phyloP scores from a whole-genome alignment of 192 early-diverging fungal genomes.

The Dissophora globulifera region DNA sequence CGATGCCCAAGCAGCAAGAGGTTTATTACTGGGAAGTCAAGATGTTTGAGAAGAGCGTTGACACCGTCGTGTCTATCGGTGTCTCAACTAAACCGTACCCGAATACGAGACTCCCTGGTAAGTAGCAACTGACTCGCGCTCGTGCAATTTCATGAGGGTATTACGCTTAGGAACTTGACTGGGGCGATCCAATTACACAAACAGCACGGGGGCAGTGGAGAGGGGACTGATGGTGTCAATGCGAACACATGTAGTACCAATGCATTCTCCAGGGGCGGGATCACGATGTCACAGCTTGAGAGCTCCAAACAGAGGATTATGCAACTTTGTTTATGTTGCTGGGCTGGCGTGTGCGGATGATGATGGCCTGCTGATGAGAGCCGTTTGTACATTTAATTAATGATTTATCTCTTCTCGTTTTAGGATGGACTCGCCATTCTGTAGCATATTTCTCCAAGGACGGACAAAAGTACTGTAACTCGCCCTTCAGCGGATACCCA shows the following conservation, averaged over 20 bases:
- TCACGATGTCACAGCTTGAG: neutral
- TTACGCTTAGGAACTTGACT: too few relatives aligned
- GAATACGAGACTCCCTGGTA: constrained; percentile 71
- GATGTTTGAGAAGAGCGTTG: constrained; percentile 77
- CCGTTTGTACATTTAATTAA: too few relatives aligned
- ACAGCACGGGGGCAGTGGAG: neutral
- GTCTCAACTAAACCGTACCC: constrained; percentile 84
- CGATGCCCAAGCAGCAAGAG: constrained; percentile 82
- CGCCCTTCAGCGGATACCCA: constrained; percentile 69
- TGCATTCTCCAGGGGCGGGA: too few relatives aligned
- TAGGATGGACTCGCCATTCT: constrained; percentile 82
- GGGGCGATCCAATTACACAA: too few relatives aligned
- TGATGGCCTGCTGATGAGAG: neutral
- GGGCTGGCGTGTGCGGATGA: neutral
- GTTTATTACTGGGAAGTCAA: constrained; percentile 91
- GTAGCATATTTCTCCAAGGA: constrained; percentile 74
- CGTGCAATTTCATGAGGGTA: too few relatives aligned
- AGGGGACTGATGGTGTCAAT: neutral
- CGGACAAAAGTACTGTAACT: constrained; percentile 76
- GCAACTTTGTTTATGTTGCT: neutral
- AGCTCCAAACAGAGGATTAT: constrained; percentile 6
- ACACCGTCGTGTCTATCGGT: constrained; percentile 76
- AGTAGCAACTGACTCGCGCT: neutral
- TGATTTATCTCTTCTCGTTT: neutral
- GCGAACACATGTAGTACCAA: too few relatives aligned